Conservation (phyloP, 352 stramenopile genomes). For the Halophytophthora batemanensis region DNA sequence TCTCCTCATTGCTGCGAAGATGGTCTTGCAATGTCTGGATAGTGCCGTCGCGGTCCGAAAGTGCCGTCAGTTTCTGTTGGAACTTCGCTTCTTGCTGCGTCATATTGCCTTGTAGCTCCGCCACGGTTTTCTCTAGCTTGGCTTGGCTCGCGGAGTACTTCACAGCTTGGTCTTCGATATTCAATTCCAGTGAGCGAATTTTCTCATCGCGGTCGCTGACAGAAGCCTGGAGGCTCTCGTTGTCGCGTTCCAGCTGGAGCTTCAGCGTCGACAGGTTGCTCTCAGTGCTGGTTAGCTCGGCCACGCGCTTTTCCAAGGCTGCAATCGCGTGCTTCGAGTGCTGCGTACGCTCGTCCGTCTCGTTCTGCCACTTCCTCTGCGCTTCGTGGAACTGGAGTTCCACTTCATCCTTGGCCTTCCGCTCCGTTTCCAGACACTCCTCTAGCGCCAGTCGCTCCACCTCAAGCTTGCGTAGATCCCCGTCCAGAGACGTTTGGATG, state of each 20-base stretch:
- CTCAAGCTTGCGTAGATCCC: slow-evolving; percentile 27
- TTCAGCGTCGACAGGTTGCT: slow-evolving; percentile 13
- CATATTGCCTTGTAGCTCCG: slow-evolving; percentile 14
- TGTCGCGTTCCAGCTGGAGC: slow-evolving; percentile 20
- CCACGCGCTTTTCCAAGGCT: slow-evolving; percentile 18
- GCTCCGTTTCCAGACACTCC: slow-evolving; percentile 25
- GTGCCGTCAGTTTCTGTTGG: slow-evolving; percentile 5
- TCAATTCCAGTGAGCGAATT: slow-evolving; percentile 16
- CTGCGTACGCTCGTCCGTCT: slow-evolving; percentile 20
- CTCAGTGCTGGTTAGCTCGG: slow-evolving; percentile 9
- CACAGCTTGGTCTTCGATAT: slow-evolving; percentile 1
- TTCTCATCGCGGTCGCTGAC: slow-evolving; percentile 17
- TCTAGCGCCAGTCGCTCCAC: slow-evolving; percentile 22
- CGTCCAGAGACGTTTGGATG: slow-evolving; percentile 20
- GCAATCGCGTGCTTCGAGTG: slow-evolving; percentile 13
- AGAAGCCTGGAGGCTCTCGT: slow-evolving; percentile 8
- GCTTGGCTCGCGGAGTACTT: slow-evolving; percentile 3
- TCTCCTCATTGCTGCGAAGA: slow-evolving; percentile 14
- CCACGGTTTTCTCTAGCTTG: slow-evolving; percentile 10
- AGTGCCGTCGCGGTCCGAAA: slow-evolving; percentile 15
- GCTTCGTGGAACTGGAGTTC: slow-evolving; percentile 18
- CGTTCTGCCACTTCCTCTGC: slow-evolving; percentile 13
- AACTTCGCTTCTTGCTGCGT: slow-evolving; percentile 17
- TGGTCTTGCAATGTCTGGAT: slow-evolving; percentile 22
- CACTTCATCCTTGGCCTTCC: slow-evolving; percentile 25